Base-by-base conservation (phyloP, 1,284 basidiomycete species). In the Cutaneotrichosporon sp. region DNA sequence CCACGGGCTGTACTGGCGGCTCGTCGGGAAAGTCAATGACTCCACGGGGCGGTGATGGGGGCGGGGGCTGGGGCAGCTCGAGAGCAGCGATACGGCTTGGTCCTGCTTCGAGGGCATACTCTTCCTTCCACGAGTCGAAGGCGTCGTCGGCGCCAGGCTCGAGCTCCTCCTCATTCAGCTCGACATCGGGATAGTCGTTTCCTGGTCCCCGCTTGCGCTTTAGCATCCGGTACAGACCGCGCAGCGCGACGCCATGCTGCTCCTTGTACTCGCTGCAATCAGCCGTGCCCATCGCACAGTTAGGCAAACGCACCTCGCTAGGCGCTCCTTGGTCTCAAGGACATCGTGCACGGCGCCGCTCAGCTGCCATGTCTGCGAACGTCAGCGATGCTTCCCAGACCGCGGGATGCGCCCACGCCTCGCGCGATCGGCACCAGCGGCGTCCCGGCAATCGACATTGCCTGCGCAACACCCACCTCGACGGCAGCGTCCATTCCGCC, bases 21-120 rank as follows among this genome's bases (percentile, higher is more conserved):
- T 71, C 70, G 47, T 70, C 66, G 2, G 70, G 69, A 46, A 69
- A 70, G 37, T 64, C 60, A 12, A 65, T 65, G 1, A 60, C 50
- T 7, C 57, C 60, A 1, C 53, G 39, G 10, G 69, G 68, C 12
- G 71, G 65, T 4, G 69, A 68, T 3, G 62, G 39, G 1, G 63
- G 59, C 1, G 71, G 68, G 13, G 70, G 26, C 4, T 46, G 12
- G 2, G 71, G 69, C n/a, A 73, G 37, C 2, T 8, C 21, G 14
- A 73, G 49, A 0, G 46, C 42, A 0, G 52, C 46, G 22, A 70
- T 67, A 20, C 63, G 44, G 2, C 60, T 58, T 21, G 65, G 62
- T 53, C 69, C 69, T 8, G 58, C 61, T 17, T 62, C 57, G n/a
- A 73, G 55, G 8, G 52, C 17, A 48, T 67, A 68, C 40, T 58